phyloP scores from a whole-genome alignment of 345 rosid genomes.

The Gossypium bickii region DNA sequence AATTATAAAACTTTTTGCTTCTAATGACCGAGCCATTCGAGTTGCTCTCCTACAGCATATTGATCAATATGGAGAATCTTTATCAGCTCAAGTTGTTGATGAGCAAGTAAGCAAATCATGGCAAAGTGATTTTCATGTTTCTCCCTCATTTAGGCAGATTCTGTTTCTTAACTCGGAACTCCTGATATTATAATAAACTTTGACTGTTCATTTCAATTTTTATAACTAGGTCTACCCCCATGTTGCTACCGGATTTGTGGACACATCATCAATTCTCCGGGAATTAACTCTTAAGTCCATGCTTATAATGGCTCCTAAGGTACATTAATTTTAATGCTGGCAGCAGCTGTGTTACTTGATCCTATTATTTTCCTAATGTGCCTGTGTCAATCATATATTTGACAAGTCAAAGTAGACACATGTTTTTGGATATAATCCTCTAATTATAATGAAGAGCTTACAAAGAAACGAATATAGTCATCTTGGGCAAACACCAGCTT shows the following conservation, averaged over 20 bases:
- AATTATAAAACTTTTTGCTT: conserved; percentile 77
- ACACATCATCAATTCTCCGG: conserved; percentile 86
- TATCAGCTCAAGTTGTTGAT: conserved; percentile 79
- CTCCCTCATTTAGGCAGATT: conserved; percentile 9
- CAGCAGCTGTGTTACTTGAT: background rate
- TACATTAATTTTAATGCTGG: conserved; percentile 1
- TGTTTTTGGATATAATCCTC: background rate
- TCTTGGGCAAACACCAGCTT: background rate
- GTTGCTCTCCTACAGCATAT: conserved; percentile 93
- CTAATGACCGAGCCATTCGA: conserved; percentile 91
- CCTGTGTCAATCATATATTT: background rate
- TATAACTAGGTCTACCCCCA: conserved; percentile 76
- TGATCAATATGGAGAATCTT: conserved; percentile 91
- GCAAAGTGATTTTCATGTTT: background rate
- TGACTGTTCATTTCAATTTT: conserved; percentile 15
- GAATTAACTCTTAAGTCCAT: conserved; percentile 97
- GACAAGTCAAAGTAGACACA: background rate
- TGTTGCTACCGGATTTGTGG: conserved; percentile 85
- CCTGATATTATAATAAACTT: conserved; percentile 1
- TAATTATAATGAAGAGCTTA: background rate
- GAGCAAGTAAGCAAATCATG: conserved; percentile 64
- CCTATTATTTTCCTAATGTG: background rate
- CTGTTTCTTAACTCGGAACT: conserved; percentile 1
- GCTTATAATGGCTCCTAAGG: conserved; percentile 97
- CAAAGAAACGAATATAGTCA: background rate